phyloP scores from a whole-genome alignment of 2,329 filamentous ascomycete genomes.

The Ophiostoma tasmaniense region DNA sequence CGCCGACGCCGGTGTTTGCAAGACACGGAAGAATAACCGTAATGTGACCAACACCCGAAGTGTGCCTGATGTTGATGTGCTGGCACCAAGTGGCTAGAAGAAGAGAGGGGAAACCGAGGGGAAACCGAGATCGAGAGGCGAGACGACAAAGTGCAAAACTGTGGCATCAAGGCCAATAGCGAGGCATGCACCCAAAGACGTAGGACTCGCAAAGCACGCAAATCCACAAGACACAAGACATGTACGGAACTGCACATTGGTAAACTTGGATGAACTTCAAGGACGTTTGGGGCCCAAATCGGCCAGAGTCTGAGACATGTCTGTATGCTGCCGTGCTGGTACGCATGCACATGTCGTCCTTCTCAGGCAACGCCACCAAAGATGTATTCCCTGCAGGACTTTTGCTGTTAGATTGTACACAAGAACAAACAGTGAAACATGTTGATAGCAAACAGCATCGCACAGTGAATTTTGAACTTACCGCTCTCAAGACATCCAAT shows the following conservation, averaged over 20 bases:
- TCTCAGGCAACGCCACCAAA: conserved; percentile 27
- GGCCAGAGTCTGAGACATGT: neutral
- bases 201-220: neutral
- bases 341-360: neutral
- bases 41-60: neutral
- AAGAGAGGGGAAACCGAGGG: neutral
- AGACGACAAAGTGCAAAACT: neutral
- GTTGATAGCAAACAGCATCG: no score
- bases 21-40: neutral
- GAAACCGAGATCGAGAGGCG: neutral
- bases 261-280: neutral
- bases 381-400: conserved; percentile 48
- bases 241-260: neutral
- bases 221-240: neutral
- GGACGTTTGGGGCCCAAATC: neutral
- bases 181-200: neutral
- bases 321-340: neutral
- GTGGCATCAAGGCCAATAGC: neutral
- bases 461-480: conserved; percentile 37
- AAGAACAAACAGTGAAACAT: no score
- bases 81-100: neutral
- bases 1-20: neutral
- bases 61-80: neutral
- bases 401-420: conserved; percentile 19
- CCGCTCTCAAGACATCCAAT: conserved; percentile 56